These are phyloP conservation scores for Mycosphaerella sp. DNA, from an alignment of 2,329 filamentous ascomycete species.

Conservation along the genomic window DNA sequence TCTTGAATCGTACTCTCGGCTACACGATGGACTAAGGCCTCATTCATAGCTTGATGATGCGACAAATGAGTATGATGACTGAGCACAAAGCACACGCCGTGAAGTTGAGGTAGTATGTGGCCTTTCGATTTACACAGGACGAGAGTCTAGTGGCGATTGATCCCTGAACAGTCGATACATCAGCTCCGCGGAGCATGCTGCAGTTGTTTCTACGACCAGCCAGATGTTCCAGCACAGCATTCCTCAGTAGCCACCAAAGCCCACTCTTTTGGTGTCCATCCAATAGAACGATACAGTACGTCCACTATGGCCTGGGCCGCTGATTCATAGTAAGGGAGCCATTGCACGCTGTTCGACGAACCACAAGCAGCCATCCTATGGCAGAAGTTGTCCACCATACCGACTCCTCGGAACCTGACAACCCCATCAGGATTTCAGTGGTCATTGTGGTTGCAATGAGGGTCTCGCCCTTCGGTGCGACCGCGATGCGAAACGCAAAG, in stretches of 20 bases:
- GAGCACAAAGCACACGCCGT: too few relatives aligned
- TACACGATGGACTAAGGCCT: too few relatives aligned
- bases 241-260: not conserved
- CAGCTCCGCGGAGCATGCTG: not conserved
- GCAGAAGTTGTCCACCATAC: too few relatives aligned
- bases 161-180: not conserved
- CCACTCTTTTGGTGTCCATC: not conserved
- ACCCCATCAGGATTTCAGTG: not conserved
- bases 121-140: not conserved
- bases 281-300: not conserved
- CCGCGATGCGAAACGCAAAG: not conserved
- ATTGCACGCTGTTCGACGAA: too few relatives aligned
- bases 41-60: too few relatives aligned
- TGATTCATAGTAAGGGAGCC: too few relatives aligned
- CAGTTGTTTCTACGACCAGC: not conserved
- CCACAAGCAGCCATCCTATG: too few relatives aligned
- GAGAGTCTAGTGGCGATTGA: not conserved
- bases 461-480: not conserved
- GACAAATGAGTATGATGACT: too few relatives aligned
- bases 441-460: not conserved
- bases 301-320: too few relatives aligned
- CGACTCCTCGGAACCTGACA: too few relatives aligned
- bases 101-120: too few relatives aligned
- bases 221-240: not conserved
- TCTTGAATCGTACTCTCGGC: too few relatives aligned